Evolutionary conservation across 1,284 basidiomycete species (phyloP), one percentile per base, ranked within the genome.

Genomic region (Porogramme epimiltina): DNA sequence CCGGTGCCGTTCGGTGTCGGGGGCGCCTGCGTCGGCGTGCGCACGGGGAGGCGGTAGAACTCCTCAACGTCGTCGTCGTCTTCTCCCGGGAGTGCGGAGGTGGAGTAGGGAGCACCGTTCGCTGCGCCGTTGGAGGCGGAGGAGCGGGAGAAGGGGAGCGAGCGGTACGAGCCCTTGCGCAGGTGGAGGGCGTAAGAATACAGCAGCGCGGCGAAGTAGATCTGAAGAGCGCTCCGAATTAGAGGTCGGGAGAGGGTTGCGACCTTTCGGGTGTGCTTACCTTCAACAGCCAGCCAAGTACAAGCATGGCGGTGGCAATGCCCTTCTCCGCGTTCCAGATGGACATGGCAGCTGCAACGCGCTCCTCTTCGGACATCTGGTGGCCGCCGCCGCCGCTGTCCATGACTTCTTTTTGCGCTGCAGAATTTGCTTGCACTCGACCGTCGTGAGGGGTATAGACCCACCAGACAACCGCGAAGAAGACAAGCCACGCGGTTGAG

Each of bases 121-220:
- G 55, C 55, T 9, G 55, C 39, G 18, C 66, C 47, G 47, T 67
- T 51, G 36, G 68, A 57, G 37, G 56, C 45, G 38, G 53, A 37
- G 31, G 67, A 60, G 36, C 84, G 80, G 31, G 82, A 79, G 55
- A 79, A 78, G 3, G 93, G 90, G 39, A 98, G 84, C 16, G 86
- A 77, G 62, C 91, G 88, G 68, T 97, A 98, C 13, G 93, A 91
- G 42, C 93, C 92, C 64, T 90, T 89, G 34, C 95, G 90, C 42
- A 99, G 85, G 70, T 98, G 96, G 1, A 87, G 78, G 3, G 95
- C 95, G 70, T 93, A 98, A 10, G 96, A 98, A 71, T 98, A 99
- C 31, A 99, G 75, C 34, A 96, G 73, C 26, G 92, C 73, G 34
- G 91, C 89, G 71, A 98, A 95, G 76, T 98, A 99, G 59, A 97